Evolutionary conservation across 495 filamentous ascomycete species (phyloP), one percentile per base, ranked within the genome.

Genomic region (Talaromyces liani): DNA sequence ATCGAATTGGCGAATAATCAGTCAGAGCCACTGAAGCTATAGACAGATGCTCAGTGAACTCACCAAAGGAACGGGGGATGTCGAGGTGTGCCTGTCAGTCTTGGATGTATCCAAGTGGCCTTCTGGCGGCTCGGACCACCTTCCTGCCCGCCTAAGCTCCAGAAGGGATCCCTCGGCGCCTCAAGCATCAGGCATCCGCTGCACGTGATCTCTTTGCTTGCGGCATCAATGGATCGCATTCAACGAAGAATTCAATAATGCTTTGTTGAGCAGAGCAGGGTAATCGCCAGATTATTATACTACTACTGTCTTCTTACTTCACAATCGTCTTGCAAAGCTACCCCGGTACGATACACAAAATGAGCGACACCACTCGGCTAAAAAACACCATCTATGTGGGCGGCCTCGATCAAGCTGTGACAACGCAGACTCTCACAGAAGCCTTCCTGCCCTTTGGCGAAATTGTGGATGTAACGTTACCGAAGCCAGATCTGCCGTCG

Each of bases 371-470:
- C 14, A 80, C 93, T 34, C 89, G 94, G 60, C 84, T 95, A 69
- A 97, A 96, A 69, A 77, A 72, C 68, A 98, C 94, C 33, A 79
- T 98, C 65, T 95, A 94, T 70, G 88, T 98, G 60, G 92, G 93
- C 60, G 93, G 93, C 47, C 85, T 98, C 25, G 88, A 94, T 66
- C 86, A 88, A 63, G 80, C 86, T 25, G 91, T 96, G 54, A 92
- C 87, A 12, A 72, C 81, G 24, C 79, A 84, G 33, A 88, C 86
- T 49, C 82, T 98, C 54, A 87, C 93, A 54, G 90, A 93, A 68
- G 92, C 92, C 39, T 99, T 99, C 79, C 81, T 98, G 31, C 95
- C 95, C 0, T 99, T 99, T 70, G 94, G 94, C 66, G 92, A 96
- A 70, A 90, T 99, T 64, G 85, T 88, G 60, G 91, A 96, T 69